Conservation (phyloP, 495 filamentous ascomycete genomes). For the Neurospora terricola region DNA sequence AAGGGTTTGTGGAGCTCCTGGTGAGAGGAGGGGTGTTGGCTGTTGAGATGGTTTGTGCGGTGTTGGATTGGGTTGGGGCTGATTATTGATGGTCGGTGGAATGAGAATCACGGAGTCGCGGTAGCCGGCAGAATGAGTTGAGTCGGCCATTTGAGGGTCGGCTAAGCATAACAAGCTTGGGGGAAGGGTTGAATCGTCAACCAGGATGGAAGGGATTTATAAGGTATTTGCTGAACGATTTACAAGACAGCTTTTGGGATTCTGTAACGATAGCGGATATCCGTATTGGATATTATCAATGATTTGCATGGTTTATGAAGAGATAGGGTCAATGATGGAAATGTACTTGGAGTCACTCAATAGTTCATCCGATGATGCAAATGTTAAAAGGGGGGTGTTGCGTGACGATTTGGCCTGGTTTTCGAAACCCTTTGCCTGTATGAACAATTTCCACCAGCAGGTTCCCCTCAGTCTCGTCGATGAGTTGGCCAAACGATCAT, state of each 20-base stretch:
- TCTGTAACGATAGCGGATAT: not conserved
- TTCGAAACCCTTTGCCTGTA: too few species aligned
- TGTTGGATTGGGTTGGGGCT: slow-evolving; percentile 26
- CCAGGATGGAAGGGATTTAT: not conserved
- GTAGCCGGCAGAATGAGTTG: not conserved
- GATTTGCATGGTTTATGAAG: not conserved
- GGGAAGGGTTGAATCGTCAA: too few species aligned
- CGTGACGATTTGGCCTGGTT: too few species aligned
- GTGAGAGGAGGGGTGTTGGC: slow-evolving; percentile 15
- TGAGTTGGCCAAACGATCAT: too few species aligned
- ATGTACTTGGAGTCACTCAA: not conserved
- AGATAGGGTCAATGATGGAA: not conserved
- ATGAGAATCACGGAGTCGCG: not conserved
- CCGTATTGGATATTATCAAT: not conserved
- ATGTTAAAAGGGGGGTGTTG: too few species aligned
- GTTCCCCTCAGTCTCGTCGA: too few species aligned
- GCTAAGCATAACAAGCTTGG: too few species aligned
- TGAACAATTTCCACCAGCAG: too few species aligned
- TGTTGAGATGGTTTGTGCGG: slow-evolving; percentile 18
- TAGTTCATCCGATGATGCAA: too few species aligned
- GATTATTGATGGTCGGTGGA: slow-evolving; percentile 13
- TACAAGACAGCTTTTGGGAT: not conserved
- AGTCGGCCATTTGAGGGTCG: too few species aligned
- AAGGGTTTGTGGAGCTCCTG: slow-evolving; percentile 14
- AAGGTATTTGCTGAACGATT: not conserved